Evolutionary conservation across 2,329 filamentous ascomycete genomes (phyloP).

Genomic region (Amylocarpus encephaloides): DNA sequence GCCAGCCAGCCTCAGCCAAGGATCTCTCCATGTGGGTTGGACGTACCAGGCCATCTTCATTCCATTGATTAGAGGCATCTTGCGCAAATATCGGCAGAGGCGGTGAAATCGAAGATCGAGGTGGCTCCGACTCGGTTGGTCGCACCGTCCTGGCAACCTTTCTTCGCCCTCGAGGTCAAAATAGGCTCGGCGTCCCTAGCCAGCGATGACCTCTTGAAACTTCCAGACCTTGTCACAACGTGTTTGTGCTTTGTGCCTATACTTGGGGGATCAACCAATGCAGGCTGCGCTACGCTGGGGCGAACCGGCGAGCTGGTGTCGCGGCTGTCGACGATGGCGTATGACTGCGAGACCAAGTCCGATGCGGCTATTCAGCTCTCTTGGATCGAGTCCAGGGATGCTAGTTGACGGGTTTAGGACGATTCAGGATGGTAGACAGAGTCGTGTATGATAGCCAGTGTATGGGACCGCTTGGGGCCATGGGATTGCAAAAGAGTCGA

Average conservation of each 20-base stretch:
- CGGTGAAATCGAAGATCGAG: conserved; percentile 8
- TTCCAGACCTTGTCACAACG: conserved; percentile 11
- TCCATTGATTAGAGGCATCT: conserved; percentile 63
- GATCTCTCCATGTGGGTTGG: conserved; percentile 4
- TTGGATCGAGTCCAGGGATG: conserved; percentile 12
- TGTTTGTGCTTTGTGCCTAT: conserved; percentile 3
- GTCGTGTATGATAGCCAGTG: neutral
- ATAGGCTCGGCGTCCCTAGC: conserved; percentile 17
- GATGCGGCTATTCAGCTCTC: neutral
- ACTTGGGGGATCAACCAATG: neutral
- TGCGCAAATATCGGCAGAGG: conserved; percentile 17
- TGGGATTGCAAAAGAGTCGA: conserved; percentile 2
- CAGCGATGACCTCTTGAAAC: neutral
- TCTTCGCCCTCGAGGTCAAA: conserved; percentile 14
- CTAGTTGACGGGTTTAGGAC: conserved; percentile 6
- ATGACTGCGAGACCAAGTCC: conserved; percentile 2
- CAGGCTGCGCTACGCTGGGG: conserved; percentile 15
- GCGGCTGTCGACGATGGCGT: conserved; percentile 7
- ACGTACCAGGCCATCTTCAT: conserved; percentile 69
- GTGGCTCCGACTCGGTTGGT: conserved; percentile 14
- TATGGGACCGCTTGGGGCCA: conserved; percentile 3
- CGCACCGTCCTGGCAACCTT: conserved; percentile 10
- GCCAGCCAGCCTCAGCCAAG: conserved; percentile 9
- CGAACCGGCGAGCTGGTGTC: conserved; percentile 10
- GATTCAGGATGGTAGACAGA: neutral